A percentile compares a stretch with the other conserved stretches of the same genome.
Evolutionary conservation across 2,329 filamentous ascomycete genomes (phyloP).

Genomic region (Podosphaera xanthii): DNA sequence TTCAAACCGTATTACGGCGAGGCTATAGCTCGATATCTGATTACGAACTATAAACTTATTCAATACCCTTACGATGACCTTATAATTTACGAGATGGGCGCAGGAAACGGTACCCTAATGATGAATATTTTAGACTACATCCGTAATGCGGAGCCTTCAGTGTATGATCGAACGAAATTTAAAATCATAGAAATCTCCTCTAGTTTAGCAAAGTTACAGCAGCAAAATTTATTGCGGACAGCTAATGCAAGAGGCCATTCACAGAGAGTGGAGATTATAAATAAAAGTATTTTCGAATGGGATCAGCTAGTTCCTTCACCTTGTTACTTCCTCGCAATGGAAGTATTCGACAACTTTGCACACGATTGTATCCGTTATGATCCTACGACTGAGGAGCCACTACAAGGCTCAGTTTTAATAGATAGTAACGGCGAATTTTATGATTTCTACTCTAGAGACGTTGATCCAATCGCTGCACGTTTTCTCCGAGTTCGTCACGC

Average conservation of each 20-base stretch:
- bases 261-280: conserved; percentile 81
- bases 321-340: conserved; percentile 93
- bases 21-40: conserved; percentile 84
- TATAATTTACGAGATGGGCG: conserved; percentile 96
- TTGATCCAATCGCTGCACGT: conserved; percentile 64
- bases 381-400: conserved; percentile 50
- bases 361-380: conserved; percentile 92
- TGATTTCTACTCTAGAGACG: conserved; percentile 65
- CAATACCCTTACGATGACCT: conserved; percentile 91
- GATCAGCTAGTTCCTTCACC: conserved; percentile 65
- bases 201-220: conserved; percentile 57
- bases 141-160: conserved; percentile 65
- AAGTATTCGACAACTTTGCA: conserved; percentile 96
- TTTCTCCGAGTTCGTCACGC: conserved; percentile 71
- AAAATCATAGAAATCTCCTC: conserved; percentile 90
- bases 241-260: conserved; percentile 52
- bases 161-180: conserved; percentile 84
- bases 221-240: conserved; percentile 40
- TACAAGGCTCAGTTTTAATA: conserved; percentile 77
- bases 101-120: conserved; percentile 93
- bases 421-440: conserved; percentile 73
- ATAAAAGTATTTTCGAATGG: conserved; percentile 91
- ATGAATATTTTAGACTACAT: conserved; percentile 95
- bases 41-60: conserved; percentile 87
- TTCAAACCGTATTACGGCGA: conserved; percentile 95